Evolutionary conservation across 2,329 filamentous ascomycete species (phyloP).

Genomic region (Trichophyton schoenleinii): DNA sequence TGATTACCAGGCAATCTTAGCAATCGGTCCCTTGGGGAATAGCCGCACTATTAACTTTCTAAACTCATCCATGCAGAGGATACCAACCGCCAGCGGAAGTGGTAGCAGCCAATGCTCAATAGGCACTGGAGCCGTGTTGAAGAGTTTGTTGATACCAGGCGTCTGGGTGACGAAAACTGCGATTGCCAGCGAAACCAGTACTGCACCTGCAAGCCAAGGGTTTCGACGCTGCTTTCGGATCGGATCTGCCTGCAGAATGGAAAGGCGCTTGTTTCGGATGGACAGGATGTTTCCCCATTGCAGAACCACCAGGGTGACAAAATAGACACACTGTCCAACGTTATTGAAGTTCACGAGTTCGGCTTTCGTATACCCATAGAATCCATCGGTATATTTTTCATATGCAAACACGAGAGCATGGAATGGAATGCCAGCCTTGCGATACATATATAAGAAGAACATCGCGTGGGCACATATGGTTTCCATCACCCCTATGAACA

Average conservation of each 20-base stretch:
- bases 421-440: conserved; percentile 53
- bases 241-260: conserved; percentile 57
- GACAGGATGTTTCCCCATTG: conserved; percentile 58
- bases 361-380: conserved; percentile 40
- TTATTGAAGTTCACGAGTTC: conserved; percentile 46
- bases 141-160: conserved; percentile 47
- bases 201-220: conserved; percentile 55
- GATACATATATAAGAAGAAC: conserved; percentile 51
- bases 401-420: conserved; percentile 55
- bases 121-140: conserved; percentile 53
- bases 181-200: conserved; percentile 55
- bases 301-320: conserved; percentile 70
- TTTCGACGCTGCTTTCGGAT: conserved; percentile 56
- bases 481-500: conserved; percentile 54
- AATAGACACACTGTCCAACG: conserved; percentile 63
- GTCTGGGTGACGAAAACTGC: conserved; percentile 45
- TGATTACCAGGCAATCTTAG: conserved; percentile 51
- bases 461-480: conserved; percentile 50
- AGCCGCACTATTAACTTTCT: conserved; percentile 51
- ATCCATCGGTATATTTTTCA: conserved; percentile 39
- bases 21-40: conserved; percentile 46
- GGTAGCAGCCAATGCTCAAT: conserved; percentile 67
- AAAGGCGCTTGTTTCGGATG: conserved; percentile 51
- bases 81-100: conserved; percentile 54
- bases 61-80: conserved; percentile 53